Evolutionary conservation across 495 filamentous ascomycete species (phyloP).

Genomic region (Aspergillus campestris): DNA sequence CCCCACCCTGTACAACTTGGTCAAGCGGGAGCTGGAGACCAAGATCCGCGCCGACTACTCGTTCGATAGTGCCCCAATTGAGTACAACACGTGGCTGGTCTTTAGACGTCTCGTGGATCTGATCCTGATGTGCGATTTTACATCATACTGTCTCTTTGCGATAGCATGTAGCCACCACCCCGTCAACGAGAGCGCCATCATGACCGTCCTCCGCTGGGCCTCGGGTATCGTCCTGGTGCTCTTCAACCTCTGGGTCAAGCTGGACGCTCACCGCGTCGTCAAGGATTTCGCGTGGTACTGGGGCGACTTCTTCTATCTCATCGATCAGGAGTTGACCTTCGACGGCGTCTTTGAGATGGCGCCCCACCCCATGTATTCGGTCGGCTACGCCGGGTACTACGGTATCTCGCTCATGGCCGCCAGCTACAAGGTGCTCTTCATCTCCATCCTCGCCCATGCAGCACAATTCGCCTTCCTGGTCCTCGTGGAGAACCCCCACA

Average conservation of each 20-base stretch:
- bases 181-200: constrained; percentile 54
- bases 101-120: constrained; percentile 92
- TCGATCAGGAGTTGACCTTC: constrained; percentile 95
- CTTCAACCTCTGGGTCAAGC: constrained; percentile 98
- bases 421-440: constrained; percentile 93
- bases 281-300: constrained; percentile 99
- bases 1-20: constrained; percentile 67
- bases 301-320: constrained; percentile 98
- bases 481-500: constrained; percentile 90
- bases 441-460: constrained; percentile 90
- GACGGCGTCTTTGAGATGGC: constrained; percentile 99
- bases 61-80: constrained; percentile 84
- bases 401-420: constrained; percentile 98
- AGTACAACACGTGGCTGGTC: constrained; percentile 98
- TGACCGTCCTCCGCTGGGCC: constrained; percentile 71
- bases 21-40: constrained; percentile 84
- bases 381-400: constrained; percentile 96
- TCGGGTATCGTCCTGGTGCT: constrained; percentile 70
- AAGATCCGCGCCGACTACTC: constrained; percentile 93
- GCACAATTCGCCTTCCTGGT: constrained; percentile 89
- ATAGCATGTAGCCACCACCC: constrained; percentile 77
- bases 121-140: constrained; percentile 97
- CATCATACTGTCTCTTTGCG: constrained; percentile 92
- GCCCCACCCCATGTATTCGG: constrained; percentile 98
- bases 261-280: constrained; percentile 96